phyloP scores from a whole-genome alignment of 2,329 filamentous ascomycete species.

The Reticulascus tulasneorum region DNA sequence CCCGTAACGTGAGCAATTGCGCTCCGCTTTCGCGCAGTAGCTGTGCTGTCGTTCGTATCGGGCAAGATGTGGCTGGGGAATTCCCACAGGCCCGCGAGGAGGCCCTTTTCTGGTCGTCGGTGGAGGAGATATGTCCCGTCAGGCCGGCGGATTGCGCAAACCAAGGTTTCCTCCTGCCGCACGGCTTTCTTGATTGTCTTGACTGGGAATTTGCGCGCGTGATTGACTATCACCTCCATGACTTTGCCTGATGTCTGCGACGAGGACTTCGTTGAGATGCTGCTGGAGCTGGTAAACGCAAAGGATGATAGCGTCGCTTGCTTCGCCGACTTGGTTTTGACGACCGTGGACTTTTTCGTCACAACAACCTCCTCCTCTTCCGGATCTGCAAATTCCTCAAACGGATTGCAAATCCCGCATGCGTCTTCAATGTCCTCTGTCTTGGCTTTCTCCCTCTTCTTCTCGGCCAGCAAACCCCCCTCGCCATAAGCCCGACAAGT shows the following conservation, averaged over 20 bases:
- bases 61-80: conserved; percentile 43
- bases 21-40: conserved; percentile 27
- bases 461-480: conserved; percentile 29
- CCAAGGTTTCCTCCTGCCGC: conserved; percentile 47
- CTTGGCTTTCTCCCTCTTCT: conserved; percentile 12
- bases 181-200: conserved; percentile 49
- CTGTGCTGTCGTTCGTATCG: conserved; percentile 19
- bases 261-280: conserved; percentile 3
- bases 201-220: conserved; percentile 49
- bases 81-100: conserved; percentile 54
- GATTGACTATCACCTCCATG: conserved; percentile 33
- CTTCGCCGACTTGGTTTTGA: conserved; percentile 13
- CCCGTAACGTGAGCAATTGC: conserved; percentile 30
- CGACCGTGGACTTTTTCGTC: conserved; percentile 11
- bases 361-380: neutral
- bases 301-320: conserved; percentile 32
- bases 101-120: conserved; percentile 48
- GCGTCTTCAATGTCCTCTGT: conserved; percentile 45
- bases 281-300: conserved; percentile 22
- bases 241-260: conserved; percentile 10
- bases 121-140: conserved; percentile 45
- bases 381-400: conserved; percentile 30
- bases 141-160: conserved; percentile 44
- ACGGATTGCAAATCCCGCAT: conserved; percentile 44
- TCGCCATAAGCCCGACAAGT: conserved; percentile 51